Base-by-base conservation (phyloP, 2,329 filamentous ascomycete species). In the Aspergillus sp. region DNA sequence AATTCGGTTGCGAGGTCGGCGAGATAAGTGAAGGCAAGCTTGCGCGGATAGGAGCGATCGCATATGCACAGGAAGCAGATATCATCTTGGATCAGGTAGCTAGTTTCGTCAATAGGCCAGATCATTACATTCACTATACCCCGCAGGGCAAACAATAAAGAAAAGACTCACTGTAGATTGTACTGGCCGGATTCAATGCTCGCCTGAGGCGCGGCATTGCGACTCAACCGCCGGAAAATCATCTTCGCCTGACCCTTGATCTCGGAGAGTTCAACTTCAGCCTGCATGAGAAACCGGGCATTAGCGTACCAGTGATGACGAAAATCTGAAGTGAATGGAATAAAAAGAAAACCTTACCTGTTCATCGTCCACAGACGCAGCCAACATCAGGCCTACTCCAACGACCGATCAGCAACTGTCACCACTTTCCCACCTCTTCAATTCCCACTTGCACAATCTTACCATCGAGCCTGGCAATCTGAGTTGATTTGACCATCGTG, bases 1-100 rank as follows among this genome's bases (percentile, higher is more conserved):
- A 99, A 99, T 81, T 99, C 95, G 76, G 87, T 85, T 60, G 90
- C 86, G 56, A 99, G 85, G 81, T 99, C 95, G 69, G 91, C 87
- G 62, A 99, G 92, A 84, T 98, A 99, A 62, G 94, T 97, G 79
- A 99, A 96, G 72, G 96, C 94, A 52, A 99, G 90, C 80, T 99
- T 98, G 78, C 95, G 94, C 59, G 95, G 94, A 82, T 98, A 99
- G 58, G 91, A 91, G 59, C 87, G 85, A 77, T 97, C 93, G 82
- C 91, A 93, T 78, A 99, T 94, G 82, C 90, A 92, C 69, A 98
- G 84, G 82, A 96, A 98, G 80, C 92, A 89, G 67, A 99, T 84
- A 69, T 91, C 88, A 71, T 87, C 84, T 70, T 89, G 83, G 78
- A 99, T 90, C 64, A 94, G 82, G 82, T 96, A 96, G 84, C 90